phyloP scores from a whole-genome alignment of 768 basidiomycete genomes.

The Pluteus cervinus region DNA sequence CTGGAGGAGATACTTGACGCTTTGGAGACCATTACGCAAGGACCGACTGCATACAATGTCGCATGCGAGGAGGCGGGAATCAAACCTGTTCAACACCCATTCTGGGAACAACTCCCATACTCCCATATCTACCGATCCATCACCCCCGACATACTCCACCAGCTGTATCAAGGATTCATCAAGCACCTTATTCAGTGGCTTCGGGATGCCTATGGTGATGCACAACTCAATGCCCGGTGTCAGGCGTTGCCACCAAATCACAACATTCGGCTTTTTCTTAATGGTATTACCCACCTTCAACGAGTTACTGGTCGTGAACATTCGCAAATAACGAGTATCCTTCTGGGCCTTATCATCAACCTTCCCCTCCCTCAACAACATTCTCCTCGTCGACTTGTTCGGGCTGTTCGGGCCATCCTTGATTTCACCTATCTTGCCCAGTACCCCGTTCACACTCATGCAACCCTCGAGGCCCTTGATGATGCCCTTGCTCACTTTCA shows the following conservation, averaged over 20 bases:
- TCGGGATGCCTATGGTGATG: conserved; percentile 12
- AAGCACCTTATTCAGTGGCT: conserved; percentile 29
- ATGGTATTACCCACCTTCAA: conserved; percentile 27
- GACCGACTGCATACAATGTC: too few species aligned
- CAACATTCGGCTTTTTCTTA: conserved; percentile 24
- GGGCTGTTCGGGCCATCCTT: neutral
- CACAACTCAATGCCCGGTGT: conserved; percentile 30
- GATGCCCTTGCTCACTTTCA: conserved; percentile 22
- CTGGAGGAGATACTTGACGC: too few species aligned
- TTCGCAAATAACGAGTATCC: conserved; percentile 21
- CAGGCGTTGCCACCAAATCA: conserved; percentile 27
- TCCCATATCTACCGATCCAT: conserved; percentile 30
- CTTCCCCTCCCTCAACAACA: conserved; percentile 17
- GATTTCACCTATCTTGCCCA: neutral
- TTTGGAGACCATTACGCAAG: too few species aligned
- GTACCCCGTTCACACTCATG: conserved; percentile 12
- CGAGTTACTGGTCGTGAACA: conserved; percentile 28
- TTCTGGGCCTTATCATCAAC: conserved; percentile 29
- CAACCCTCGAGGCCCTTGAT: conserved; percentile 18
- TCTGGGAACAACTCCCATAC: conserved; percentile 24
- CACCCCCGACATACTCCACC: conserved; percentile 43
- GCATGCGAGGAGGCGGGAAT: conserved; percentile 9
- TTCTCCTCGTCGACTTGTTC: neutral
- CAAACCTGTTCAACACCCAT: conserved; percentile 17
- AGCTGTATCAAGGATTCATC: conserved; percentile 40